Percentiles rank a stretch among this genome's conserved stretches.
Evolutionary conservation across 495 filamentous ascomycete genomes (phyloP).

Genomic region (Hyaloscypha variabilis): DNA sequence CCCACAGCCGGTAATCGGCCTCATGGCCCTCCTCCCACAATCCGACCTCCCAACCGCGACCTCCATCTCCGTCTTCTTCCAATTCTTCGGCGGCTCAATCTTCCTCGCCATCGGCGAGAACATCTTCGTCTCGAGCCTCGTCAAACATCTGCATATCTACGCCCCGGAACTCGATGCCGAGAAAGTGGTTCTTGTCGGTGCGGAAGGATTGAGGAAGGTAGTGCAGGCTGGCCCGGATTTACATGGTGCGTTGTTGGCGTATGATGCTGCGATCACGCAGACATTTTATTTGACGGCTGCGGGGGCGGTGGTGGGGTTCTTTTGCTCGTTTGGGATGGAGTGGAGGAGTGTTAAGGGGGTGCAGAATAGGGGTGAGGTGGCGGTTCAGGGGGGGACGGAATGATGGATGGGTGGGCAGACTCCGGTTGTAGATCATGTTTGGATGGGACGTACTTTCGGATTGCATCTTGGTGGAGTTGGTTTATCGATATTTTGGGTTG

Average conservation of each 20-base stretch:
- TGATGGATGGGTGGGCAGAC: neutral
- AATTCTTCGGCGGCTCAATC: slow-evolving; percentile 51
- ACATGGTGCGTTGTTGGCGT: slow-evolving; percentile 11
- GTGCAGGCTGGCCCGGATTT: slow-evolving; percentile 34
- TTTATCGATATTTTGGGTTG: too few relatives aligned
- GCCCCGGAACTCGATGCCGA: slow-evolving; percentile 46
- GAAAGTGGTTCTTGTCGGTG: slow-evolving; percentile 49
- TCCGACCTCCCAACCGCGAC: slow-evolving; percentile 23
- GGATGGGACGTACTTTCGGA: too few relatives aligned
- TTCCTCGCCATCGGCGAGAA: slow-evolving; percentile 46
- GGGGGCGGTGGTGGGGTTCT: slow-evolving; percentile 13
- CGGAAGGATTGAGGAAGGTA: slow-evolving; percentile 48
- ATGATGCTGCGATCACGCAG: slow-evolving; percentile 20
- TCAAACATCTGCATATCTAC: slow-evolving; percentile 34
- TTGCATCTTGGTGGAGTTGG: too few relatives aligned
- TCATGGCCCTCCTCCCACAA: slow-evolving; percentile 23
- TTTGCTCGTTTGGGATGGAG: slow-evolving; percentile 24
- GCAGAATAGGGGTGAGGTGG: slow-evolving; percentile 1
- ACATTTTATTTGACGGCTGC: slow-evolving; percentile 19
- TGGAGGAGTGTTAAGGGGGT: slow-evolving; percentile 25
- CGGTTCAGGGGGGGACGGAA: neutral
- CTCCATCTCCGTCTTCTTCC: slow-evolving; percentile 37
- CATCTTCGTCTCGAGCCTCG: slow-evolving; percentile 46
- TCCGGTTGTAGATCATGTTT: too few relatives aligned
- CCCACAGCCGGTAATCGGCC: slow-evolving; percentile 16